A percentile compares a stretch with the other conserved stretches of the same genome.
phyloP scores from a whole-genome alignment of 306 rosid species.

The Gleditsia sinensis region DNA sequence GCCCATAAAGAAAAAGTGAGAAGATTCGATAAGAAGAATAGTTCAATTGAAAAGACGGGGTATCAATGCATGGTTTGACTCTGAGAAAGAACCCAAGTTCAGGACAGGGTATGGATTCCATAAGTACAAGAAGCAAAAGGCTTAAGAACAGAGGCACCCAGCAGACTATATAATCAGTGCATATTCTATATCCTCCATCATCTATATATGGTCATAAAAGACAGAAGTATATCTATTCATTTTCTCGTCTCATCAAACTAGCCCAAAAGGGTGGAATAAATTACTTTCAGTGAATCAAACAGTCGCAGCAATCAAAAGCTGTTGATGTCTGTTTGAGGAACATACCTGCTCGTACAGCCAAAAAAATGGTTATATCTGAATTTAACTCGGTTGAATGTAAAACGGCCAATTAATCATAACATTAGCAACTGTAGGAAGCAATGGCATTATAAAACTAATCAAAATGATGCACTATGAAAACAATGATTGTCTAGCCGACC shows the following conservation, averaged over 20 bases:
- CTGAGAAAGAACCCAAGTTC: neutral
- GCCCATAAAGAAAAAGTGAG: slow-evolving; percentile 45
- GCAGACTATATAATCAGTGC: neutral
- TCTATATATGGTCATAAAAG: neutral
- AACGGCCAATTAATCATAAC: neutral
- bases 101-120: slow-evolving; percentile 29
- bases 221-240: slow-evolving; percentile 1
- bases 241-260: neutral
- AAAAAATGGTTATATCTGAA: neutral
- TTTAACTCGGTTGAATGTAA: slow-evolving; percentile 1
- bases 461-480: neutral
- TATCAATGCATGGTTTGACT: slow-evolving; percentile 22
- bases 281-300: neutral
- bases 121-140: slow-evolving; percentile 23
- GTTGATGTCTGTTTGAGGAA: neutral
- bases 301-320: neutral
- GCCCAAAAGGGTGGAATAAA: slow-evolving; percentile 8
- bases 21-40: slow-evolving; percentile 38
- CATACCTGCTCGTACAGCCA: neutral
- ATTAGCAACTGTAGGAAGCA: neutral
- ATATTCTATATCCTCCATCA: neutral
- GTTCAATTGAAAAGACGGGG: slow-evolving; percentile 37
- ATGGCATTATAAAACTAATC: neutral
- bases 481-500: slow-evolving; percentile 6
- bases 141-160: neutral